Evolutionary conservation across 805 yeast genomes (phyloP), one percentile per base, ranked within the genome.

Genomic region (Ogataea henricii): DNA sequence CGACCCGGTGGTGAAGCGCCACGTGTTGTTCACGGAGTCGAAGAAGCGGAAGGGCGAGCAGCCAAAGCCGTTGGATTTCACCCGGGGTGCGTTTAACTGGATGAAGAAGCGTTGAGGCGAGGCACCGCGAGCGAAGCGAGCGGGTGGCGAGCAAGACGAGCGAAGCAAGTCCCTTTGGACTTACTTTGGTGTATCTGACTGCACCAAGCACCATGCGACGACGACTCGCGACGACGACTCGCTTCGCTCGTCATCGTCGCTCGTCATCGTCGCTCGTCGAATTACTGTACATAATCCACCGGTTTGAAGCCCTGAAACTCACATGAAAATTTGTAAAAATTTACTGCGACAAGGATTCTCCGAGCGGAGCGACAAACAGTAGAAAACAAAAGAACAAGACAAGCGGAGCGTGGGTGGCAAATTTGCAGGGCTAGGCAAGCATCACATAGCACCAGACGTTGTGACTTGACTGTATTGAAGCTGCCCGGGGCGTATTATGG

Each of bases 1-100:
- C 62, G 97, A 89, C 63, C 96, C 96, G 2, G 60, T 83, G 51
- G 97, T 89, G 9, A 83, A 87, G 68, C 83, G 96, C 67, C 97
- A 90, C 72, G 96, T 94, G 44, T 73, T 92, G 51, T 92, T 94
- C 73, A 82, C 83, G 25, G 99, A 92, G 66, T 80, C 86, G 45
- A 88, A 87, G 67, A 89, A 89, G 76, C 82, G 99, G 68, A 89
- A 87, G 50, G 67, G 68, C 67, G 82, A 82, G 6, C 82, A 77
- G 44, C 65, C 68, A 27, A 73, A 71, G 46, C 77, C 81, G 13
- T 52, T 77, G 35, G 78, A 72, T 54, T 79, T 78, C 58, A 64
- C 77, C 2, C 71, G 82, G 54, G 69, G 69, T 32, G 72, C 71
- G 7, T 65, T 65, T 40, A 54, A 54, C 26, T 67, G 70, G 66